phyloP scores from a whole-genome alignment of 352 stramenopile species.

The Pythium folliculosum region DNA sequence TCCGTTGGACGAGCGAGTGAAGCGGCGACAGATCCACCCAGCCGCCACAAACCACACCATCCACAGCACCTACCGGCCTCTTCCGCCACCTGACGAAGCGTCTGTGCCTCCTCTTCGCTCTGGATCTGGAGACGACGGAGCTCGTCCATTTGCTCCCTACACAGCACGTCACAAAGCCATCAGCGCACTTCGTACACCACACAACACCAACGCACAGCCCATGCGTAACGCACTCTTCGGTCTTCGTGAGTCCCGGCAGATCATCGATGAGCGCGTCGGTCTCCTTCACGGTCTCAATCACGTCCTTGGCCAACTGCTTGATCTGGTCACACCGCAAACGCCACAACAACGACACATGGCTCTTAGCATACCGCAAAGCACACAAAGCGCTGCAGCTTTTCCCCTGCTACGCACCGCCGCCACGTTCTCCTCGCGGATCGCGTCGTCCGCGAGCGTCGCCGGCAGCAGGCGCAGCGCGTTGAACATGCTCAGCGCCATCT shows the following conservation, averaged over 20 bases:
- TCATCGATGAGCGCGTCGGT: constrained; percentile 81
- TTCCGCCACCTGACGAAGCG: constrained; percentile 75
- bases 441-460: constrained; percentile 46
- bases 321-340: constrained; percentile 43
- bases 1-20: too few relatives aligned
- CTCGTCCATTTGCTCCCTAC: constrained; percentile 79
- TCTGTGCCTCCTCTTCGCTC: constrained; percentile 85
- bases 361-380: background rate
- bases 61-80: constrained; percentile 56
- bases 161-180: background rate
- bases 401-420: constrained; percentile 46
- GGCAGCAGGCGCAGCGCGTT: constrained; percentile 81
- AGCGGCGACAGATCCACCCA: background rate
- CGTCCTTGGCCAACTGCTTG: constrained; percentile 70
- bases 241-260: constrained; percentile 80
- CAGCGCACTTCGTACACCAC: background rate
- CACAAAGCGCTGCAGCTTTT: too few relatives aligned
- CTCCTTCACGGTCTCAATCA: constrained; percentile 78
- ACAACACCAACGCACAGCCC: background rate
- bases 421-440: constrained; percentile 56
- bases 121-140: constrained; percentile 77
- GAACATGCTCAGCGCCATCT: constrained; percentile 88
- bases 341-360: background rate
- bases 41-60: background rate
- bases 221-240: constrained; percentile 49